These are phyloP conservation scores for Sporothrix brunneoviolacea DNA, from an alignment of 2,329 filamentous ascomycete genomes.

Conservation along the genomic window DNA sequence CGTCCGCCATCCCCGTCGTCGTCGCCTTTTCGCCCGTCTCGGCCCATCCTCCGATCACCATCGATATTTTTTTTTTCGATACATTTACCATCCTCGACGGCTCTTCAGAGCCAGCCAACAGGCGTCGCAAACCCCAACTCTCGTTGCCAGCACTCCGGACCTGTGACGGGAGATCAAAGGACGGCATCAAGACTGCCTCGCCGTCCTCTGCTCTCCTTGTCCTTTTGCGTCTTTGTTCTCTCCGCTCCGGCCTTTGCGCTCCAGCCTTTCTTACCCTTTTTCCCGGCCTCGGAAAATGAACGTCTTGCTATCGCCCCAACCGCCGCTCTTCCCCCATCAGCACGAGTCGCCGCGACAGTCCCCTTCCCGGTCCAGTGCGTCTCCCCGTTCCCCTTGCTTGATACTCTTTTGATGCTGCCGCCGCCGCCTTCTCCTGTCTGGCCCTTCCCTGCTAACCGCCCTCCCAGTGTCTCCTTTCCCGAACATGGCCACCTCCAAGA, in stretches of 20 bases:
- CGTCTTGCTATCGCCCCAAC: conserved; percentile 54
- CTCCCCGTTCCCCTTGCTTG: conserved; percentile 11
- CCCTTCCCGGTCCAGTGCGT: conserved; percentile 50
- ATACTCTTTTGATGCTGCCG: conserved; percentile 12
- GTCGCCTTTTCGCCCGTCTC: neutral
- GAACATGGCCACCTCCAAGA: conserved; percentile 50
- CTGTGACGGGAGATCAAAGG: too few species aligned
- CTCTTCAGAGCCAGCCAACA: too few species aligned
- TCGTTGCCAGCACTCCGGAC: too few species aligned
- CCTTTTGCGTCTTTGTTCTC: neutral
- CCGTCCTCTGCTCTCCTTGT: too few species aligned
- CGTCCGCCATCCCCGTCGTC: neutral
- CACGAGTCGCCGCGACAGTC: conserved; percentile 50
- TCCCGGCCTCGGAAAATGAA: conserved; percentile 43
- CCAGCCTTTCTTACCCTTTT: neutral
- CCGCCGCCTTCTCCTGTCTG: neutral
- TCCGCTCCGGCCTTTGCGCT: neutral
- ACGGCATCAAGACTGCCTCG: too few species aligned
- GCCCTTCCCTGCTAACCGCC: conserved; percentile 6
- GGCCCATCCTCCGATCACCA: neutral
- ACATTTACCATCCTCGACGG: too few species aligned
- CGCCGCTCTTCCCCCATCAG: conserved; percentile 51
- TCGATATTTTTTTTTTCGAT: neutral
- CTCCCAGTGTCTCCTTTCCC: conserved; percentile 42
- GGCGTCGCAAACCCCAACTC: too few species aligned